Conservation (phyloP, 768 basidiomycete species). For the Calocybe cyanea region DNA sequence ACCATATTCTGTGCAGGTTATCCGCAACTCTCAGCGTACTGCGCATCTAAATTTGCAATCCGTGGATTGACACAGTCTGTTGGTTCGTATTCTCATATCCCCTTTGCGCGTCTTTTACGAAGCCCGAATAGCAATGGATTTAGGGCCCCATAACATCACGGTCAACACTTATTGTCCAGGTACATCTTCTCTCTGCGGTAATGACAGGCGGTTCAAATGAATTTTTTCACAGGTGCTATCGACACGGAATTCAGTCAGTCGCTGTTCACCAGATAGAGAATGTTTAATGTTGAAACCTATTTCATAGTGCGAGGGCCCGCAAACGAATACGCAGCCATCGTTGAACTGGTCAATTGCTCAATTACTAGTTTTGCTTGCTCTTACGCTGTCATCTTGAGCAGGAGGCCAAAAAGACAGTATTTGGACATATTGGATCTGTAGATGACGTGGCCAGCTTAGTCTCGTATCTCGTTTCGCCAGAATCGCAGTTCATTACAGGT, state of each 20-base stretch:
- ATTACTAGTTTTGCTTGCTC: no score
- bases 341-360: not conserved
- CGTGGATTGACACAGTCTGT: slow-evolving; percentile 30
- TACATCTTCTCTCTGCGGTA: not conserved
- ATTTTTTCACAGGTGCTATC: not conserved
- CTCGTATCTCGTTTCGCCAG: slow-evolving; percentile 19
- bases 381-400: not conserved
- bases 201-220: not conserved
- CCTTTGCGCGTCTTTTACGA: not conserved
- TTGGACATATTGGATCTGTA: slow-evolving; percentile 7
- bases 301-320: slow-evolving; percentile 2
- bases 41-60: slow-evolving; percentile 36
- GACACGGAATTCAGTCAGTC: not conserved
- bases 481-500: slow-evolving; percentile 18
- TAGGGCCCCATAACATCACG: slow-evolving; percentile 23
- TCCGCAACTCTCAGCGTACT: slow-evolving; percentile 21
- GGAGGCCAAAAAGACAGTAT: not conserved
- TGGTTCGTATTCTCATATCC: slow-evolving; percentile 11
- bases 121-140: slow-evolving; percentile 16
- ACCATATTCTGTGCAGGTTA: slow-evolving; percentile 6
- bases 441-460: slow-evolving; percentile 16
- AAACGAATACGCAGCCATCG: not conserved
- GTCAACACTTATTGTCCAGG: slow-evolving; percentile 29
- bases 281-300: not conserved
- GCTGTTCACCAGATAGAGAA: not conserved